Evolutionary conservation across 1,284 basidiomycete genomes (phyloP), one percentile per base, ranked within the genome.

Genomic region (Irpex sp.): DNA sequence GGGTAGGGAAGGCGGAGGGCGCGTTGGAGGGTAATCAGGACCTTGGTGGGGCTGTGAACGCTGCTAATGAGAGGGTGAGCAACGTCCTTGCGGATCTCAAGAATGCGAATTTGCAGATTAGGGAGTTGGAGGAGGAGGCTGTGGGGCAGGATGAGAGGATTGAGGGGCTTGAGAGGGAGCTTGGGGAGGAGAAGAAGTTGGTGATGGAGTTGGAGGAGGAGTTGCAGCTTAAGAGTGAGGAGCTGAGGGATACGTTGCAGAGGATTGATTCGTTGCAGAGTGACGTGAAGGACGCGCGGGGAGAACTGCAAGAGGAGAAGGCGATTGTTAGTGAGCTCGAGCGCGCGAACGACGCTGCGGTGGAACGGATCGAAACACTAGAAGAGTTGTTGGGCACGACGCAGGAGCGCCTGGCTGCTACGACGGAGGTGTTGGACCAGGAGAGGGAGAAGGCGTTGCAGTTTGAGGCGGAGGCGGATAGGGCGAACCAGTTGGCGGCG

Each of bases 1-100:
- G 88, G 31, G 83, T 83, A 0, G 79, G 79, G 67, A 86, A 87
- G 68, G 87, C 86, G 0, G 88, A 90, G 67, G 75, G 71, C 21
- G 81, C 81, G 11, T 73, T 90, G 55, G 85, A 85, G 69, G 83
- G 77, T 61, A 85, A 81, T 39, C 80, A 81, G 63, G 89, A 90
- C 58, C 78, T 91, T 1, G 88, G 88, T 2, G 81, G 82, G 1
- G 86, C 87, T 64, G 71, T 92, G 61, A 82, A 81, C 63, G 83
- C 84, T 46, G 85, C 86, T 11, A 88, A 90, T 63, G 81, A 85
- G 62, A 79, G 80, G n/a, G 74, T 87, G 17, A 80, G 76, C 33
- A 74, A 80, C 56, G 75, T 85, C 54, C 81, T 81, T 68, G 76
- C 78, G 6, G 84, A 90, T 60, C 72, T 90, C 43, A 79, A 82